Conservation (phyloP, 2,329 filamentous ascomycete genomes). For the Aspergillus jensenii region DNA sequence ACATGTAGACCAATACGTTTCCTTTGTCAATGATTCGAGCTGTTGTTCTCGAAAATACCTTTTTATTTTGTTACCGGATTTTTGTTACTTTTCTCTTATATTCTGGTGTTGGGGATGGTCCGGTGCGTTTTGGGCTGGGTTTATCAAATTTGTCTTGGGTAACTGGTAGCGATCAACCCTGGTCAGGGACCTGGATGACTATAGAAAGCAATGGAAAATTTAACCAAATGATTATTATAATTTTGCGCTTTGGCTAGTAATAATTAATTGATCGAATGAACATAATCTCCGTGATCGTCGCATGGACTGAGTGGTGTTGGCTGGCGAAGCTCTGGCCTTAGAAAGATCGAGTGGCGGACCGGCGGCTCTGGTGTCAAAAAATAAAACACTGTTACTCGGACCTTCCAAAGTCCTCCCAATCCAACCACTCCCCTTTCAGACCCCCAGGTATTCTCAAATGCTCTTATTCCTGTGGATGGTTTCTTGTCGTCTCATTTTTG, state of each 20-base stretch:
- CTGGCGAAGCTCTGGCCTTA: background rate
- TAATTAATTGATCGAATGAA: background rate
- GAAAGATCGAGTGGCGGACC: too few species aligned
- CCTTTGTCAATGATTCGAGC: constrained; percentile 24
- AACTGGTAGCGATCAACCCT: constrained; percentile 7
- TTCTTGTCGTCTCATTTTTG: background rate
- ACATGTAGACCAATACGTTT: constrained; percentile 22
- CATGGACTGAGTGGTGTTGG: background rate
- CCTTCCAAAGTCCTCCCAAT: background rate
- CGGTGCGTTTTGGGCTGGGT: constrained; percentile 6
- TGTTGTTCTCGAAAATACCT: constrained; percentile 3
- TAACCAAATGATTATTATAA: background rate
- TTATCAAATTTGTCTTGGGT: constrained; percentile 2
- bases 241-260: background rate
- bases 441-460: background rate
- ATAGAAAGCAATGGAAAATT: constrained; percentile 3
- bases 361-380: constrained; percentile 2
- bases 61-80: background rate
- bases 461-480: background rate
- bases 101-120: constrained; percentile 8
- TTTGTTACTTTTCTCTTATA: constrained; percentile 4
- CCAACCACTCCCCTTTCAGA: background rate
- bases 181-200: background rate
- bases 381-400: background rate
- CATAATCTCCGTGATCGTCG: background rate